Percentiles rank a stretch among this genome's conserved stretches.
phyloP scores from a whole-genome alignment of 23 red algal genomes.

The Gracilaria gracilis region DNA sequence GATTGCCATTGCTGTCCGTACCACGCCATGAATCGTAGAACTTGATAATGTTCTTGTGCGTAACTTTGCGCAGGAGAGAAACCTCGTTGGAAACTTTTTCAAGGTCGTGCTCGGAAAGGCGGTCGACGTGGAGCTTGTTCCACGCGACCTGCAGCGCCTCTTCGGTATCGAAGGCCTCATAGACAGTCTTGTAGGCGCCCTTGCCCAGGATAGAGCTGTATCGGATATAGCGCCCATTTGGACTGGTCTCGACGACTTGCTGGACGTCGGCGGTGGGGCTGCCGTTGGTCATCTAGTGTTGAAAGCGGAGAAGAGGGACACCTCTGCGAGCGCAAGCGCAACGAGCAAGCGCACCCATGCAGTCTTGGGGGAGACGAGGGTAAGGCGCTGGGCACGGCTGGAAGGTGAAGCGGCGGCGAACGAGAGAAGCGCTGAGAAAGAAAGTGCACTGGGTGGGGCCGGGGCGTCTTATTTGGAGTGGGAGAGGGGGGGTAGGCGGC shows the following conservation, averaged over 20 bases:
- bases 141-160: constrained; percentile 97
- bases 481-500: neutral
- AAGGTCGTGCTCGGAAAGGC: constrained; percentile 83
- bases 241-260: constrained; percentile 77
- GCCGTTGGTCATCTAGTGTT: constrained; percentile 42
- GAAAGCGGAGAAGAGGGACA: constrained; percentile 36
- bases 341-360: constrained; percentile 46
- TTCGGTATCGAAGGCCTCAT: constrained; percentile 95
- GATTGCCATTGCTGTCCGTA: constrained; percentile 68
- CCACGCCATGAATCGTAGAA: constrained; percentile 85
- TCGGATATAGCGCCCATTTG: constrained; percentile 75
- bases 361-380: constrained; percentile 12
- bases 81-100: constrained; percentile 95
- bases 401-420: constrained; percentile 15
- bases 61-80: constrained; percentile 76
- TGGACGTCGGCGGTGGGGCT: constrained; percentile 29
- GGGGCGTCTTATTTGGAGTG: neutral
- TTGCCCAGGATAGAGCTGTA: constrained; percentile 74
- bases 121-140: constrained; percentile 97
- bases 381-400: constrained; percentile 8
- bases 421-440: constrained; percentile 4
- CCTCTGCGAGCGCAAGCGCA: constrained; percentile 44
- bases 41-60: constrained; percentile 97
- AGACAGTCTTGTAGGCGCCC: constrained; percentile 99
- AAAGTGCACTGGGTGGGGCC: neutral